Evolutionary conservation across 306 rosid species (phyloP), one percentile per base, ranked within the genome.

Genomic region (Albizia julibrissin): DNA sequence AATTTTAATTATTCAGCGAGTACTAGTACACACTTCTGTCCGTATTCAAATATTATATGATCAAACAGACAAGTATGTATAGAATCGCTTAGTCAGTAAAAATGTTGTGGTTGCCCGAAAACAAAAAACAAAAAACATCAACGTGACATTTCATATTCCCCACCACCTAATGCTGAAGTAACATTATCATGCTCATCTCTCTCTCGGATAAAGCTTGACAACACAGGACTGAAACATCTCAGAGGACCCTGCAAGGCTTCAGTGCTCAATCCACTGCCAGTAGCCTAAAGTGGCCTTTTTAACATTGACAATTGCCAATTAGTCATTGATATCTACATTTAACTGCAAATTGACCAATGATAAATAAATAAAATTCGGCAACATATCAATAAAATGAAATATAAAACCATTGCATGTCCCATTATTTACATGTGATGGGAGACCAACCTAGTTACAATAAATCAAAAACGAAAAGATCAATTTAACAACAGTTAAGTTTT

Each of bases 271-370:
- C 77, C 69, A 4, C 72, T 26, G 77, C 27, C 10, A 33, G 74
- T 62, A 10, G 84, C 81, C 49, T 83, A 77, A 54, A 46, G 59
- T 71, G 64, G 58, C 34, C 34, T 80, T 37, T 83, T 46, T 74
- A 81, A 62, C 79, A 78, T 64, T 74, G 79, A 67, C 89, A 73
- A 61, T 70, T 74, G 79, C 34, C 86, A 59, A 61, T n/a, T 29
- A 29, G 26, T 50, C 78, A 43, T 77, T 37, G 47, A 77, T 42
- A 68, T 75, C 43, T 47, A 46, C 75, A 78, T 69, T 27, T 29
- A 50, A 74, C 80, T 21, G 64, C 50, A 69, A 62, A 49, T 58
- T 39, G 52, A 76, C 69, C 70, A 54, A 9, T 58, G 70, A 50
- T 18, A 50, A 50, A 16, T 5, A 50, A 50, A 50, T 18, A 50